These are phyloP conservation scores for Eucalyptus virginea DNA, from an alignment of 345 rosid genomes.

Conservation along the genomic window DNA sequence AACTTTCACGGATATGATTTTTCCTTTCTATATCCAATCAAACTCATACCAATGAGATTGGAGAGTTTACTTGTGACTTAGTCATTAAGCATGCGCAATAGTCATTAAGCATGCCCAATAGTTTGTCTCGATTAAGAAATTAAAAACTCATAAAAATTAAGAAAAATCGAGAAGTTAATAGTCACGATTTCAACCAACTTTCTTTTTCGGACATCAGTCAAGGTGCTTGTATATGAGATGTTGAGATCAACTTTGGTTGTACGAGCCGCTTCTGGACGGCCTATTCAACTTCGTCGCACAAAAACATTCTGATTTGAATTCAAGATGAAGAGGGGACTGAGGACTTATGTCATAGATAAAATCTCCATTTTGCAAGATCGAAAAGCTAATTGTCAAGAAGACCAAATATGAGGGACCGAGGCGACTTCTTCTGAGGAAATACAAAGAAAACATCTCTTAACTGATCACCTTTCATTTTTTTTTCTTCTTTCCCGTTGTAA, in stretches of 20 bases:
- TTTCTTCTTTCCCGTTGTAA: fast-evolving
- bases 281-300: neutral
- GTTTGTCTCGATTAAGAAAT: neutral
- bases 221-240: neutral
- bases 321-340: fast-evolving
- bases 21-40: neutral
- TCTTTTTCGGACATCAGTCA: fast-evolving
- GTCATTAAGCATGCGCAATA: neutral
- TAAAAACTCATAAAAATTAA: neutral
- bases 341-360: neutral
- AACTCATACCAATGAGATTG: neutral
- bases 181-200: neutral
- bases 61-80: neutral
- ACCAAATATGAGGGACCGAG: neutral
- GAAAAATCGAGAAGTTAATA: fast-evolving
- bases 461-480: fast-evolving
- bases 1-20: neutral
- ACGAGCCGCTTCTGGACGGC: fast-evolving
- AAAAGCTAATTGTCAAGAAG: neutral
- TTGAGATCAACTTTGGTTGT: neutral
- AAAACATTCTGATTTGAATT: neutral
- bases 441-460: no score
- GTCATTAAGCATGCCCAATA: neutral
- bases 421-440: neutral
- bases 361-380: neutral